Evolutionary conservation across 2,329 filamentous ascomycete genomes (phyloP).

Genomic region (Aspergillus quadricinctus): DNA sequence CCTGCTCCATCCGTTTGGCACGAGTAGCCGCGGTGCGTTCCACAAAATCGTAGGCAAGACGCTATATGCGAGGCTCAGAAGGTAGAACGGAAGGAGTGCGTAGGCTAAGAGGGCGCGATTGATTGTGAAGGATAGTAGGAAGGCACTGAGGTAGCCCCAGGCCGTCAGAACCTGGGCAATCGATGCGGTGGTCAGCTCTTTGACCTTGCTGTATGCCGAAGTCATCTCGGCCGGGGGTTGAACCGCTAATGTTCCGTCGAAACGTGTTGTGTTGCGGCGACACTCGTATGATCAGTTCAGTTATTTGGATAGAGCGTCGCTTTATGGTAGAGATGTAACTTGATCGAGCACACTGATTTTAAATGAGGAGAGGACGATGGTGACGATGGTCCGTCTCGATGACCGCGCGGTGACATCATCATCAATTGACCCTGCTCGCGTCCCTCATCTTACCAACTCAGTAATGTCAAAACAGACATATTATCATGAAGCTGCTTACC

Average conservation of each 20-base stretch:
- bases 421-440: neutral
- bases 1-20: neutral
- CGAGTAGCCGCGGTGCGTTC: neutral
- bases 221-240: neutral
- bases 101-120: neutral
- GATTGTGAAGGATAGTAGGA: neutral
- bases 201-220: neutral
- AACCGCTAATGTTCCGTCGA: neutral
- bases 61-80: neutral
- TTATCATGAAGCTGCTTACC: no score
- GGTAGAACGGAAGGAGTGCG: neutral
- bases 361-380: neutral
- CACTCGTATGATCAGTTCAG: neutral
- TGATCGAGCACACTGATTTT: neutral
- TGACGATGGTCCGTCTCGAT: neutral
- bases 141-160: neutral
- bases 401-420: neutral
- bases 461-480: no score
- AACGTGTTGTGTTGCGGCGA: neutral
- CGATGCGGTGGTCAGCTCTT: neutral
- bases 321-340: neutral
- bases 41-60: neutral
- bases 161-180: neutral
- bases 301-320: neutral
- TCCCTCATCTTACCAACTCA: neutral